A percentile compares a stretch with the other conserved stretches of the same genome.
phyloP scores from a whole-genome alignment of 495 filamentous ascomycete species.

The Aspergillus ostianus region DNA sequence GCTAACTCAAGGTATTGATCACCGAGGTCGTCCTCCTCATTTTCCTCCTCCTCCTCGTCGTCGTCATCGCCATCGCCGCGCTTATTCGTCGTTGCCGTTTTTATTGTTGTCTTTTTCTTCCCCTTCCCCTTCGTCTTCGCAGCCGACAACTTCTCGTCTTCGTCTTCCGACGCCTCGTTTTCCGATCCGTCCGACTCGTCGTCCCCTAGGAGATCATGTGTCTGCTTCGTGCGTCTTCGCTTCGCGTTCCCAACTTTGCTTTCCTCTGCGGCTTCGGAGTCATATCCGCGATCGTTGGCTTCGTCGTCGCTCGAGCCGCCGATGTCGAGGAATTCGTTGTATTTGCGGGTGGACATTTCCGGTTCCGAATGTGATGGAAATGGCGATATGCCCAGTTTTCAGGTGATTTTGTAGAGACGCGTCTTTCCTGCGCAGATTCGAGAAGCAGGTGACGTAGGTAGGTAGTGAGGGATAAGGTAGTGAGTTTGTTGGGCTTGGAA shows the following conservation, averaged over 20 bases:
- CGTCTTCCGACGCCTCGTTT: slow-evolving; percentile 27
- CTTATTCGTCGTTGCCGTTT: background rate
- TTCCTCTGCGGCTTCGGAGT: slow-evolving; percentile 66
- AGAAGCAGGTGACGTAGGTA: too few species aligned
- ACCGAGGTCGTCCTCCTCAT: slow-evolving; percentile 12
- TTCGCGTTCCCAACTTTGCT: slow-evolving; percentile 65
- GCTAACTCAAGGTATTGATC: slow-evolving; percentile 4
- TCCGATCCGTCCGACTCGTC: slow-evolving; percentile 18
- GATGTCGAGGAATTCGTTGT: slow-evolving; percentile 73
- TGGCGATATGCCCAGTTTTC: background rate
- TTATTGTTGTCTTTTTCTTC: slow-evolving; percentile 1
- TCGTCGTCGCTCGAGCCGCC: slow-evolving; percentile 61
- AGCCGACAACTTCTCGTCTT: slow-evolving; percentile 18
- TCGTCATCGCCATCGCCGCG: slow-evolving; percentile 12
- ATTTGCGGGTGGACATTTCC: slow-evolving; percentile 64
- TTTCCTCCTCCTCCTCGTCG: slow-evolving; percentile 14
- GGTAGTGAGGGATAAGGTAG: too few species aligned
- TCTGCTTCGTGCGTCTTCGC: slow-evolving; percentile 49
- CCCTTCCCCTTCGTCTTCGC: slow-evolving; percentile 25
- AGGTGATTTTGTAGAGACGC: too few species aligned
- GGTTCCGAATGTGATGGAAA: slow-evolving; percentile 1
- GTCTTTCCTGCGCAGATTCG: too few species aligned
- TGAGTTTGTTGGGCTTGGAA: too few species aligned
- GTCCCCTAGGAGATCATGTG: slow-evolving; percentile 11
- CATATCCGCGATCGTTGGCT: slow-evolving; percentile 56